Conservation (phyloP, 2,329 filamentous ascomycete genomes). For the Tolypocladium guangdongense region DNA sequence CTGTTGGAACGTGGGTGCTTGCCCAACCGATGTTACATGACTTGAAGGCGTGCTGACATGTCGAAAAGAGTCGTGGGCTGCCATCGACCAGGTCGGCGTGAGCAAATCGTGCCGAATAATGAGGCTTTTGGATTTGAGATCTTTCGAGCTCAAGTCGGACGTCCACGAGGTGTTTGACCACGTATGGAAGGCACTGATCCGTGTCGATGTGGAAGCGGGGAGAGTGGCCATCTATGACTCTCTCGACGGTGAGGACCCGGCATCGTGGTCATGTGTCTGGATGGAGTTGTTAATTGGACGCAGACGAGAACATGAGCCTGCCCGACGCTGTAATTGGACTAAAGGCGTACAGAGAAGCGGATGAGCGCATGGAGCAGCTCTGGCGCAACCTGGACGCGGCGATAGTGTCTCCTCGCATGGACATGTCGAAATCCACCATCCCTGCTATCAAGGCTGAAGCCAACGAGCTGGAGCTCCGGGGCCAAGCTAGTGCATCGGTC, state of each 20-base stretch:
- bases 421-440: constrained; percentile 20
- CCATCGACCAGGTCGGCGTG: constrained; percentile 47
- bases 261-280: too few species aligned
- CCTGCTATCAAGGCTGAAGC: constrained; percentile 30
- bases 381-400: constrained; percentile 52
- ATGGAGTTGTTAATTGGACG: constrained; percentile 7
- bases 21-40: neutral
- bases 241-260: constrained; percentile 32
- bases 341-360: constrained; percentile 48
- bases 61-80: constrained; percentile 40
- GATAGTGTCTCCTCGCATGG: constrained; percentile 50
- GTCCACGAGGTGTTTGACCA: constrained; percentile 56
- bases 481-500: constrained; percentile 32
- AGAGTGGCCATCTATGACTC: constrained; percentile 45
- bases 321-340: constrained; percentile 44
- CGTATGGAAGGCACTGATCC: constrained; percentile 61
- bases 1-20: constrained; percentile 42
- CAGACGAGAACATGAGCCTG: constrained; percentile 42
- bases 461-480: constrained; percentile 31
- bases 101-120: constrained; percentile 52
- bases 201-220: constrained; percentile 44
- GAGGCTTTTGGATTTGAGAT: constrained; percentile 53
- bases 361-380: constrained; percentile 47
- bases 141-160: constrained; percentile 53
- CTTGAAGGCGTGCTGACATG: constrained; percentile 4